Conservation (phyloP, 306 rosid genomes). For the Corylus americana region DNA sequence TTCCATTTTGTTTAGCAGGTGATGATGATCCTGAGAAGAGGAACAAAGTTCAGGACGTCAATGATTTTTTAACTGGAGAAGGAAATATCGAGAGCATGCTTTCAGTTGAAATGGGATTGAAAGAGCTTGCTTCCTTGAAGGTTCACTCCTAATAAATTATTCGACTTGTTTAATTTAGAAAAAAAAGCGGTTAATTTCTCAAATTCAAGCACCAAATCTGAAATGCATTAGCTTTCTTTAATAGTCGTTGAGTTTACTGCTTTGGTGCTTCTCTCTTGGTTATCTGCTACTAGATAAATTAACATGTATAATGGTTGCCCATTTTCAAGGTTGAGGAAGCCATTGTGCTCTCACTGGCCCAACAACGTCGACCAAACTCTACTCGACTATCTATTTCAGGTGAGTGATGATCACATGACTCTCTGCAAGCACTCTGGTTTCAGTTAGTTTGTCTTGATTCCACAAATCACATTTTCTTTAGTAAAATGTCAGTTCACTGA, state of each 20-base stretch:
- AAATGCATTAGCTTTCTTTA: constrained; percentile 12
- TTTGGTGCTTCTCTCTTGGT: constrained; percentile 8
- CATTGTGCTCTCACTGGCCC: constrained; percentile 80
- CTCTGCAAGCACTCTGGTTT: constrained; percentile 18
- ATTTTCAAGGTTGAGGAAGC: constrained; percentile 78
- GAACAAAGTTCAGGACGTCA: constrained; percentile 69
- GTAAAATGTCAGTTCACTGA: background rate
- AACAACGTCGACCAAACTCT: constrained; percentile 83
- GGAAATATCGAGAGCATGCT: constrained; percentile 98
- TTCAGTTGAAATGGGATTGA: constrained; percentile 93
- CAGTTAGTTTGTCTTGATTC: background rate
- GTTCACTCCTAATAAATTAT: constrained; percentile 38
- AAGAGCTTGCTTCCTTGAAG: constrained; percentile 92
- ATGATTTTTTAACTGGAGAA: constrained; percentile 81
- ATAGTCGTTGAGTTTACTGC: constrained; percentile 18
- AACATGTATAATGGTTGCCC: constrained; percentile 18
- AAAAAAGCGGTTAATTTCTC: background rate
- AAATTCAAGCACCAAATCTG: background rate
- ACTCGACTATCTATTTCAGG: constrained; percentile 70
- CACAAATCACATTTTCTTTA: background rate
- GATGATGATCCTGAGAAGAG: constrained; percentile 66
- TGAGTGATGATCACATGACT: constrained; percentile 14
- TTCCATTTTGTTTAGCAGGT: constrained; percentile 48
- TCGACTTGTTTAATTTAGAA: constrained; percentile 23
- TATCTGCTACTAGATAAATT: constrained; percentile 9